Evolutionary conservation across 2,329 filamentous ascomycete species (phyloP).

Genomic region (Alternaria angustiovoidea): DNA sequence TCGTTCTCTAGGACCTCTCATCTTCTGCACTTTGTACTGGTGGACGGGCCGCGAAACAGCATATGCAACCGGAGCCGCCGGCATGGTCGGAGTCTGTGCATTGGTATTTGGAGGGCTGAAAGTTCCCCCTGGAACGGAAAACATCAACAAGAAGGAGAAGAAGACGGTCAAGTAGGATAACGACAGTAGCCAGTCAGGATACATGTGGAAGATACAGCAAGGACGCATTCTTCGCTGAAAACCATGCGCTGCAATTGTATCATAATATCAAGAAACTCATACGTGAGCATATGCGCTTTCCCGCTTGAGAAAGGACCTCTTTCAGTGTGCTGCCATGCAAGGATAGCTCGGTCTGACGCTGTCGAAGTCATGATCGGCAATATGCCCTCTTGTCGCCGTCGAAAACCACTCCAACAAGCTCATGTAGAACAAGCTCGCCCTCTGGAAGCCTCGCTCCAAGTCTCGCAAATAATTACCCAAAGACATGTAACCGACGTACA

Average conservation of each 20-base stretch:
- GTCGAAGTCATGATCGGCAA: not conserved
- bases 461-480: not conserved
- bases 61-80: constrained; percentile 80
- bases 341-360: not conserved
- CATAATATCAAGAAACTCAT: not conserved
- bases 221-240: not conserved
- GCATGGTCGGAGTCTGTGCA: constrained; percentile 77
- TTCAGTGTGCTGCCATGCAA: not conserved
- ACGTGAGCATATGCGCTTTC: not conserved
- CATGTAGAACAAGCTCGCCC: not conserved
- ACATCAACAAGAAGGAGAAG: constrained; percentile 34
- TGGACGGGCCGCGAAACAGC: constrained; percentile 92
- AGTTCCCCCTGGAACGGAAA: constrained; percentile 61
- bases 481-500: not conserved
- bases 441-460: not conserved
- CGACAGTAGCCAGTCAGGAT: not conserved
- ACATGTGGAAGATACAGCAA: not conserved
- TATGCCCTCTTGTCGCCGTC: not conserved
- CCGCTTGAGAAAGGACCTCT: not conserved
- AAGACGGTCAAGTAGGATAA: constrained; percentile 11
- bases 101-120: constrained; percentile 77
- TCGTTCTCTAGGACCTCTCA: constrained; percentile 81
- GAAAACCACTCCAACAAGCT: not conserved
- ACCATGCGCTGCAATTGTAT: not conserved
- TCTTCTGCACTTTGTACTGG: constrained; percentile 98